phyloP scores from a whole-genome alignment of 2,329 filamentous ascomycete species.

The Xylariales sp. region DNA sequence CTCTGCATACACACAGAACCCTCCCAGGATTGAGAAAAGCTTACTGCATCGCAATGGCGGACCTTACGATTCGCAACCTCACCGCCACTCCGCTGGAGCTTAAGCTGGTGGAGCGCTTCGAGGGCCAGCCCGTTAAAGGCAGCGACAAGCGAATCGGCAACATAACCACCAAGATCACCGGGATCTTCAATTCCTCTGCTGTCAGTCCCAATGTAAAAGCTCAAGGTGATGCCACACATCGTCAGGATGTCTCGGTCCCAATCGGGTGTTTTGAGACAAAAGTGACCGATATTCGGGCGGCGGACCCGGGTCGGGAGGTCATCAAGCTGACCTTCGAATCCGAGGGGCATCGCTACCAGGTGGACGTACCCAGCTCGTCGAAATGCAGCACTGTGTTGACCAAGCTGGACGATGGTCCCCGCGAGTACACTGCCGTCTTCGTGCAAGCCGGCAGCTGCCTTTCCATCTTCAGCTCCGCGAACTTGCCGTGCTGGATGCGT shows the following conservation, averaged over 20 bases:
- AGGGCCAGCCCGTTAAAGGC: conserved; percentile 40
- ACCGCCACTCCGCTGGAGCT: conserved; percentile 70
- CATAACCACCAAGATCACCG: conserved; percentile 36
- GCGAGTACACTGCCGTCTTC: conserved; percentile 63
- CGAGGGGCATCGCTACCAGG: conserved; percentile 61
- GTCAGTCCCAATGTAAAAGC: conserved; percentile 28
- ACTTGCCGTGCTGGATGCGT: conserved; percentile 75
- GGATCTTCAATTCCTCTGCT: conserved; percentile 39
- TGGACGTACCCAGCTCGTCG: conserved; percentile 65
- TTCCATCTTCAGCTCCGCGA: conserved; percentile 66
- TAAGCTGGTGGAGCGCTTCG: conserved; percentile 68
- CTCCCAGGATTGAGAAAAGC: neutral
- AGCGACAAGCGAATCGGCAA: conserved; percentile 35
- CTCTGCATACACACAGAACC: too few species aligned
- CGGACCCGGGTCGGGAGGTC: conserved; percentile 58
- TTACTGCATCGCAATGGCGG: conserved; percentile 34
- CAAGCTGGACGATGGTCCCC: conserved; percentile 43
- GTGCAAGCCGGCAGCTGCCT: conserved; percentile 51
- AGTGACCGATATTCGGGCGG: conserved; percentile 56
- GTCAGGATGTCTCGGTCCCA: conserved; percentile 57
- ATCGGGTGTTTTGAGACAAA: conserved; percentile 66
- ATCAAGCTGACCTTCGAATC: conserved; percentile 71
- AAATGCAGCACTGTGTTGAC: conserved; percentile 57
- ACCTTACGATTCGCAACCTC: conserved; percentile 76
- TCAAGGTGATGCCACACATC: conserved; percentile 56